A percentile compares a stretch with the other conserved stretches of the same genome.
These are phyloP conservation scores for Apostasia shenzhenica DNA, from an alignment of 106 monocot species.

Conservation along the genomic window DNA sequence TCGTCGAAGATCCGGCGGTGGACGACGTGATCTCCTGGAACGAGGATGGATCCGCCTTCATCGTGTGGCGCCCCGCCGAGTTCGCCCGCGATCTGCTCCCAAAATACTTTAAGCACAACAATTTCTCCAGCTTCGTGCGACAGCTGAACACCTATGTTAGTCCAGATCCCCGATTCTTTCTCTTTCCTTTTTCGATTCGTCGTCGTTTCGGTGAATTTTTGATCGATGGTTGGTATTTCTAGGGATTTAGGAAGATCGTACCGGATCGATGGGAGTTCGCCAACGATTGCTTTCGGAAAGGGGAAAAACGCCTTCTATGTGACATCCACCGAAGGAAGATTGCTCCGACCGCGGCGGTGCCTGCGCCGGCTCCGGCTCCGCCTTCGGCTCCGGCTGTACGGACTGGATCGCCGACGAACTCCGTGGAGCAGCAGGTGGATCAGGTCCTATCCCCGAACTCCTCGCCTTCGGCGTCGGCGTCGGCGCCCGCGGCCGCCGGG, in stretches of 20 bases:
- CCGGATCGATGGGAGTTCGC: conserved; percentile 90
- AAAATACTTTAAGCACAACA: conserved; percentile 96
- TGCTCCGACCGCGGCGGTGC: neutral
- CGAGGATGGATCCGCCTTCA: conserved; percentile 80
- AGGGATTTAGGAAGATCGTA: conserved; percentile 85
- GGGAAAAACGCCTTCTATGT: conserved; percentile 54
- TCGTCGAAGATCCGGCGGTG: conserved; percentile 72
- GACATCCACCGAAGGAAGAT: conserved; percentile 81
- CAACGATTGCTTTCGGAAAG: conserved; percentile 69
- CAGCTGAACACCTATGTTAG: conserved; percentile 89
- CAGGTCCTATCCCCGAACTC: conserved; percentile 35
- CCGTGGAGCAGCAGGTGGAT: conserved; percentile 27
- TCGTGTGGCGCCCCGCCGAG: conserved; percentile 93
- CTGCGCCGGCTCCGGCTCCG: neutral
- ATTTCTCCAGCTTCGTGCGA: conserved; percentile 93
- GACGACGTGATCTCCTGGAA: conserved; percentile 95
- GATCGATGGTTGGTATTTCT: neutral
- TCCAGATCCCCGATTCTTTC: neutral
- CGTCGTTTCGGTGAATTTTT: conserved; percentile 1
- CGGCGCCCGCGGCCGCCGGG: conserved; percentile 9
- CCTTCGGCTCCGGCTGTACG: neutral
- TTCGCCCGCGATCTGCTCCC: conserved; percentile 85
- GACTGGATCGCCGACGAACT: conserved; percentile 20
- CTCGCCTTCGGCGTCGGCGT: conserved; percentile 12
- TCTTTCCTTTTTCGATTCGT: conserved; percentile 2